Evolutionary conservation across 805 yeast species (phyloP).

Genomic region (Wickerhamomyces kurtzmanii): DNA sequence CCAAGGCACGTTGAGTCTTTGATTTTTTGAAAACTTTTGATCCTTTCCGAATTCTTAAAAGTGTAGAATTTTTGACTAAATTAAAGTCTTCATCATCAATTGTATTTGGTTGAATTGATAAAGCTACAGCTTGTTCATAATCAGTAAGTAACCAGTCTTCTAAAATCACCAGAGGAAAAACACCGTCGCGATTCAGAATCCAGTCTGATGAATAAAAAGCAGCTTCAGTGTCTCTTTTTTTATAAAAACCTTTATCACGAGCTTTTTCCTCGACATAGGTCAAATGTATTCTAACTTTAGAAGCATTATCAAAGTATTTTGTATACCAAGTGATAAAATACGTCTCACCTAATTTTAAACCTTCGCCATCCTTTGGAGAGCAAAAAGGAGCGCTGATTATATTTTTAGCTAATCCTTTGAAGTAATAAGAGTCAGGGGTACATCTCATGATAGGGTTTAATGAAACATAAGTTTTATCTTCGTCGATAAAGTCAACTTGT

Average conservation of each 20-base stretch:
- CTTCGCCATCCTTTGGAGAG: conserved; percentile 57
- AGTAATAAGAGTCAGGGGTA: conserved; percentile 65
- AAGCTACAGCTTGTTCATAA: conserved; percentile 43
- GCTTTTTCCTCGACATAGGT: conserved; percentile 51
- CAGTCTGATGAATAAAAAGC: conserved; percentile 68
- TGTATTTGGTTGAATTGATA: conserved; percentile 67
- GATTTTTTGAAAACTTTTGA: conserved; percentile 29
- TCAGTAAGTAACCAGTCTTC: conserved; percentile 56
- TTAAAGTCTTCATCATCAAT: conserved; percentile 59
- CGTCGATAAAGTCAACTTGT: conserved; percentile 48
- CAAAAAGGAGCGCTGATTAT: conserved; percentile 72
- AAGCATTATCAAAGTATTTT: conserved; percentile 47
- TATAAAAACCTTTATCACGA: conserved; percentile 46
- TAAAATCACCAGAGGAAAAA: conserved; percentile 47
- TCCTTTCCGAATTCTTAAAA: conserved; percentile 31
- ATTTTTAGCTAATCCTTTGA: conserved; percentile 52
- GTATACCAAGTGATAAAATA: conserved; percentile 82
- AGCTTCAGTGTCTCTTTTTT: conserved; percentile 27
- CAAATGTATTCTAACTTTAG: conserved; percentile 57
- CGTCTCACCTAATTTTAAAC: conserved; percentile 47
- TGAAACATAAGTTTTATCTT: conserved; percentile 62
- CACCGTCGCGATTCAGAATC: conserved; percentile 55
- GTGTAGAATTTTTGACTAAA: conserved; percentile 39
- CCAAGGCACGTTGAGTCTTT: conserved; percentile 30
- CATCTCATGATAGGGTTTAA: conserved; percentile 79